Percentiles rank a stretch among this genome's conserved stretches.
phyloP scores from a whole-genome alignment of 2,329 filamentous ascomycete genomes.

The Botryotinia calthae region DNA sequence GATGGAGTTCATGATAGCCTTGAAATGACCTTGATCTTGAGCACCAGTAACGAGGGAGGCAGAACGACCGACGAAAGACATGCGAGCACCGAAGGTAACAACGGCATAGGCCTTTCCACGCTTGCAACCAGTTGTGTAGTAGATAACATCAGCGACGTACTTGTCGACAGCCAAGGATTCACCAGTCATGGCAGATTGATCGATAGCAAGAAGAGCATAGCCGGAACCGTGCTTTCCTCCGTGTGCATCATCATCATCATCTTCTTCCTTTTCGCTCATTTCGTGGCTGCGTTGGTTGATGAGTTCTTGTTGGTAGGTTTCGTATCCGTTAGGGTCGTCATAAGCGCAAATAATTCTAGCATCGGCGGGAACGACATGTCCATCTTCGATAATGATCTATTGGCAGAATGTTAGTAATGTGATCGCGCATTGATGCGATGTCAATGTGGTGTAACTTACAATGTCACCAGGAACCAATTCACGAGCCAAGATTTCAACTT shows the following conservation, averaged over 20 bases:
- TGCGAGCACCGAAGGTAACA: constrained; percentile 63
- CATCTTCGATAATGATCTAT: constrained; percentile 69
- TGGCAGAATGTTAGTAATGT: background rate
- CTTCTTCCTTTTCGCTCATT: constrained; percentile 54
- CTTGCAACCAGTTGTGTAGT: constrained; percentile 81
- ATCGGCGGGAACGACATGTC: constrained; percentile 67
- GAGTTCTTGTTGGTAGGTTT: constrained; percentile 64
- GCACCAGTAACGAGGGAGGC: constrained; percentile 72
- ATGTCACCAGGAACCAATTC: constrained; percentile 76
- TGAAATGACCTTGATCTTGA: constrained; percentile 75
- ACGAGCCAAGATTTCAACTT: constrained; percentile 68
- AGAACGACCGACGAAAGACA: constrained; percentile 75
- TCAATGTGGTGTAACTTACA: constrained; percentile 46
- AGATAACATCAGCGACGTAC: constrained; percentile 72
- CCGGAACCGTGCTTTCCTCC: constrained; percentile 54
- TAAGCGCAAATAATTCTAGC: constrained; percentile 71
- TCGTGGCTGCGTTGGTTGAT: constrained; percentile 58
- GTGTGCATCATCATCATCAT: constrained; percentile 55
- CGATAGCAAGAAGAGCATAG: constrained; percentile 66
- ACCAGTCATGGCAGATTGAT: constrained; percentile 79
- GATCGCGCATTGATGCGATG: background rate
- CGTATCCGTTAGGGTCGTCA: constrained; percentile 64
- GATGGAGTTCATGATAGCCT: constrained; percentile 81
- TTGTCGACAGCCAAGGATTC: constrained; percentile 77
- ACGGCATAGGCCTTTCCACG: constrained; percentile 73